A percentile compares a stretch with the other conserved stretches of the same genome.
phyloP scores from a whole-genome alignment of 1,284 basidiomycete genomes.

The Puccinia horiana region DNA sequence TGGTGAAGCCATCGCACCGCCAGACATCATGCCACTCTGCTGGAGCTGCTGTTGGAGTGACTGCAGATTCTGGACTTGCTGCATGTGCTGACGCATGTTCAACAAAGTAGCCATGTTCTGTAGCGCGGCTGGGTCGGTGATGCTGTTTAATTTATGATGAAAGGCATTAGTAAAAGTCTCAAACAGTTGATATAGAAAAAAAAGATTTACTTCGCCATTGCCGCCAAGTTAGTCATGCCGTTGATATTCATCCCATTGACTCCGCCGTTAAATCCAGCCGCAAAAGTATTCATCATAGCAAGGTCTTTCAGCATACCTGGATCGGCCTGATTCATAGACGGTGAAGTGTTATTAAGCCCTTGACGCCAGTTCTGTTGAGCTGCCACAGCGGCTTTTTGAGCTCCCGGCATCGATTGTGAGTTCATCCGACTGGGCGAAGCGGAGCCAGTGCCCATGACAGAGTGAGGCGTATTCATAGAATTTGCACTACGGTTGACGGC shows the following conservation, averaged over 20 bases:
- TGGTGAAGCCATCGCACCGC: conserved; percentile 49
- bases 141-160: not conserved
- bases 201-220: conserved; percentile 43
- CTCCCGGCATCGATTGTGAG: conserved; percentile 50
- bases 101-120: conserved; percentile 59
- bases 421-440: conserved; percentile 47
- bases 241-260: conserved; percentile 22
- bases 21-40: conserved; percentile 51
- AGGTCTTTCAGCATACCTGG: conserved; percentile 25
- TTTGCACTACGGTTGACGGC: not conserved
- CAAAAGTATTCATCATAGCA: conserved; percentile 42
- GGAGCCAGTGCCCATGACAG: conserved; percentile 1
- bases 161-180: not conserved
- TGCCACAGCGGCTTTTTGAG: conserved; percentile 54
- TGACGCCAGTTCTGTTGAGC: conserved; percentile 56
- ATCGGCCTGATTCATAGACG: conserved; percentile 6
- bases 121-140: conserved; percentile 33
- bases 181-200: not conserved
- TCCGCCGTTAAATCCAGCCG: conserved; percentile 40
- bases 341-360: conserved; percentile 55
- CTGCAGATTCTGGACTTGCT: conserved; percentile 49
- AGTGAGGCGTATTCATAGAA: not conserved
- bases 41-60: conserved; percentile 51
- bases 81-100: conserved; percentile 63
- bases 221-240: conserved; percentile 29